A percentile compares a stretch with the other conserved stretches of the same genome.
These are phyloP conservation scores for Vitis amurensis DNA, from an alignment of 164 flowering plant species.

Conservation along the genomic window DNA sequence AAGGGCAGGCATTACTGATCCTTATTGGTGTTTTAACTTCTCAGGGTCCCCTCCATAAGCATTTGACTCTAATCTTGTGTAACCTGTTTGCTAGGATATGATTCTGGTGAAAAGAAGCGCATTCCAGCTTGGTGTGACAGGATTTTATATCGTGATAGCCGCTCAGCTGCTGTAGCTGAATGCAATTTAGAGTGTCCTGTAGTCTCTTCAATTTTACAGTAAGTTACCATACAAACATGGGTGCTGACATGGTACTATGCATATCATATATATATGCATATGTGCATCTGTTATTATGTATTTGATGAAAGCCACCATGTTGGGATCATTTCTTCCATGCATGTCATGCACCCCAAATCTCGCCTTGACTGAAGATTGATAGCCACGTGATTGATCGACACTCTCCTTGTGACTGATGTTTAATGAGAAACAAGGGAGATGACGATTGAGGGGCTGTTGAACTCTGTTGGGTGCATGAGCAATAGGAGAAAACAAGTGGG, in stretches of 20 bases:
- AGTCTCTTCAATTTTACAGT: slow-evolving; percentile 62
- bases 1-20: neutral
- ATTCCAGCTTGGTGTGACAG: slow-evolving; percentile 99
- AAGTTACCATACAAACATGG: slow-evolving; percentile 24
- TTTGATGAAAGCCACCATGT: neutral
- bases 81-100: slow-evolving; percentile 60
- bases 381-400: neutral
- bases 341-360: neutral
- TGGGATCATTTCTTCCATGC: neutral
- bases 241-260: neutral
- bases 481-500: neutral
- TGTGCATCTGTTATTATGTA: too few relatives aligned
- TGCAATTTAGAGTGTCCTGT: slow-evolving; percentile 88
- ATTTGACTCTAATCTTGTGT: neutral
- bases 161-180: slow-evolving; percentile 43
- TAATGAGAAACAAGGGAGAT: neutral
- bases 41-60: neutral
- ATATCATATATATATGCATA: neutral
- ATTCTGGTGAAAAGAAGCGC: slow-evolving; percentile 97
- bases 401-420: neutral
- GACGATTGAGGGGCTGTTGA: neutral
- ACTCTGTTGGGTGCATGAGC: neutral
- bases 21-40: neutral
- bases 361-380: neutral
- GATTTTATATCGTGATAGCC: slow-evolving; percentile 85